A percentile compares a stretch with the other conserved stretches of the same genome.
phyloP scores from a whole-genome alignment of 257 asterid genomes.

The Petunia axillaris region DNA sequence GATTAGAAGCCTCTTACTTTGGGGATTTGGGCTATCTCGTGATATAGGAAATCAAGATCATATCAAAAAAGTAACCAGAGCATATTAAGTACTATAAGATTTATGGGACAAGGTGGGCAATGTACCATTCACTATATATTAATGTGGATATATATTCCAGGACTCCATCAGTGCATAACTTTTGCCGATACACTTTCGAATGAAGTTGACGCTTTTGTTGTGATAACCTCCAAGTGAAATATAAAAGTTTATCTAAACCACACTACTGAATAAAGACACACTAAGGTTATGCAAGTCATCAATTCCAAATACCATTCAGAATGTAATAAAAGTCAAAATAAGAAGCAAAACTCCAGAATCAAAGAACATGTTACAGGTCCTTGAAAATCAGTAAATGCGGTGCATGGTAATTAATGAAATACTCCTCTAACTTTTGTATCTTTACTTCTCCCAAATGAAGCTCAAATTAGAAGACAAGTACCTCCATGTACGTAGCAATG shows the following conservation, averaged over 20 bases:
- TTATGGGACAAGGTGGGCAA: no score
- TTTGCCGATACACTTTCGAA: no score
- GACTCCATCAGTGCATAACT: no score
- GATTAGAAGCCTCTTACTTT: neutral
- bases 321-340: neutral
- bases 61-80: no score
- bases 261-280: no score
- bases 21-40: neutral
- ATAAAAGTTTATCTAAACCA: no score
- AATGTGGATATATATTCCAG: no score
- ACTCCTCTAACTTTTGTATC: neutral
- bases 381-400: neutral
- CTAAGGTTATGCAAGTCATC: neutral
- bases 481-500: slow-evolving; percentile 86
- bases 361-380: neutral
- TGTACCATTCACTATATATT: no score
- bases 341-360: neutral
- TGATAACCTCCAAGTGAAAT: no score
- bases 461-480: slow-evolving; percentile 29
- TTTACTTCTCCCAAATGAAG: neutral
- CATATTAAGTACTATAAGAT: no score
- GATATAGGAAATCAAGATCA: no score
- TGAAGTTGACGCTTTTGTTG: no score
- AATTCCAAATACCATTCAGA: slow-evolving; percentile 2
- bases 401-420: neutral